These are phyloP conservation scores for Perilla frutescens DNA, from an alignment of 257 asterid species.

Conservation along the genomic window DNA sequence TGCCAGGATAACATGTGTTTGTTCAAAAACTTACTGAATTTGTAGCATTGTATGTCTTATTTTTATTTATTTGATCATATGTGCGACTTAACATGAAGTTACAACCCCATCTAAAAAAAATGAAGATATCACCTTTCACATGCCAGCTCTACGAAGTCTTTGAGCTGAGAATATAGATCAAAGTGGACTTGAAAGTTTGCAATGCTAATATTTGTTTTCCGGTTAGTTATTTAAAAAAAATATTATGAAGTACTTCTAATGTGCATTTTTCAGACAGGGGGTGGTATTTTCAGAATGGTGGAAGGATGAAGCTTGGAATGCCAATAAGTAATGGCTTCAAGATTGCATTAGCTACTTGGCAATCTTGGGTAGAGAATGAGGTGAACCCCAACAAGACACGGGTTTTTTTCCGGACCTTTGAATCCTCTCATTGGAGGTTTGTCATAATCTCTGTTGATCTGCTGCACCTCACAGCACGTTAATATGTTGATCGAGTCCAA, in stretches of 20 bases:
- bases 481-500: not conserved
- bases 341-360: slow-evolving; percentile 77
- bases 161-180: not conserved
- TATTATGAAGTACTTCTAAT: slow-evolving; percentile 47
- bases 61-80: not conserved
- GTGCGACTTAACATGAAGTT: not conserved
- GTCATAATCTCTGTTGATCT: slow-evolving; percentile 32
- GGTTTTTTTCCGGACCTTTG: slow-evolving; percentile 85
- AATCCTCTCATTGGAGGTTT: slow-evolving; percentile 93
- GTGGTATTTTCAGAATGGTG: slow-evolving; percentile 88
- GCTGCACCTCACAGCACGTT: not conserved
- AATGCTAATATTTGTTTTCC: not conserved
- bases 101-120: too few relatives aligned
- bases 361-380: slow-evolving; percentile 72
- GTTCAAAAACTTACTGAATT: not conserved
- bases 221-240: slow-evolving; percentile 1
- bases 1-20: not conserved
- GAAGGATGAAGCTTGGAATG: slow-evolving; percentile 88
- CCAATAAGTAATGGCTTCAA: slow-evolving; percentile 66
- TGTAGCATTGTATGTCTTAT: not conserved
- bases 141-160: not conserved
- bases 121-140: not conserved
- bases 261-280: slow-evolving; percentile 84
- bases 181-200: slow-evolving; percentile 1
- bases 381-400: slow-evolving; percentile 65